Evolutionary conservation across 1,139 yeast genomes (phyloP), one percentile per base, ranked within the genome.

Genomic region (Nakaseomyces bracarensis): DNA sequence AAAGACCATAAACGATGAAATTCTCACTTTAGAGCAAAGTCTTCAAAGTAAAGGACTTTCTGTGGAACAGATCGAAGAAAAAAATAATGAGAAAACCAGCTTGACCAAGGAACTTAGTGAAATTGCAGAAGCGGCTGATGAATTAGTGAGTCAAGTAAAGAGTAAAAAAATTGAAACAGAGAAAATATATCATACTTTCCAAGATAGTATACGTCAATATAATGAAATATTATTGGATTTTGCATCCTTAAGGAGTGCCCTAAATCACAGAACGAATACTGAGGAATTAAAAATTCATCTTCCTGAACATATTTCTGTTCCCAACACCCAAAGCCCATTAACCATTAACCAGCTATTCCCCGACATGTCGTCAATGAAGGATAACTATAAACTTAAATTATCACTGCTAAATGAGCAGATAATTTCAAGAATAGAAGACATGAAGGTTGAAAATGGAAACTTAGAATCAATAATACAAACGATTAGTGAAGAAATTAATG

Each of bases 1-100:
- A 14, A 59, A 57, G 4, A 63, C 63, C 3, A 57, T 75, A 9
- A 71, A 70, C 21, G 57, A 61, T 13, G 78, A 76, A 40, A 75
- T 74, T 47, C 60, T 57, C 9, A 63, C 66, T 6, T 66, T 76
- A 30, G 75, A 77, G 41, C 54, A 58, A 4, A 69, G 71, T 38
- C 69, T 86, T 15, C 61, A 66, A 13, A 65, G 60, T 7, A 78
- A 74, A 45, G 85, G 87, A 1, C 66, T 78, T 43, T 73, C 82
- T 5, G 71, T 82, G 3, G 67, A 68, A 10, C 81, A 77, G 41
- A 77, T 83, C 41, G 85, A 82, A 51, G 61, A 69, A 46, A 68
- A 82, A 63, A 77, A 75, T 51, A 63, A 43, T 14, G 48, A 67
- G 29, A 67, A 85, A 42, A 82, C 77, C 41, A 70, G 71, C 43